Base-by-base conservation (phyloP, 148 eudicot genomes). In the Rhododendron molle region DNA sequence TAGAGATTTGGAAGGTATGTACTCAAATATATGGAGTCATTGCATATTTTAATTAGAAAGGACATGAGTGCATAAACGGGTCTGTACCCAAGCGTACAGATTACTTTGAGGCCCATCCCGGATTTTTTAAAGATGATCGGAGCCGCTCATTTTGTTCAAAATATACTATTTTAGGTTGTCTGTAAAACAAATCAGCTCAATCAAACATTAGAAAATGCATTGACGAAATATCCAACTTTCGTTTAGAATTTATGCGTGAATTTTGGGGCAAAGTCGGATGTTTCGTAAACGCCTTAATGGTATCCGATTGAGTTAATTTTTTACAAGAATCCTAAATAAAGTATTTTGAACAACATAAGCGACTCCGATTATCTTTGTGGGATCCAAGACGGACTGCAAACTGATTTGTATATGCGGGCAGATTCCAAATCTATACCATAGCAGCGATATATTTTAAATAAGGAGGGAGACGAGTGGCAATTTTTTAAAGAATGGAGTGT, bases 1-100 rank as follows among this genome's bases (percentile, higher is more conserved):
- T 83, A 83, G 85, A 85, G 82, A 76, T 89, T 67, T 62, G 54
- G 62, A 78, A 71, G 86, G 81, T 83, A 49, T 80, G 26, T 60
- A 52, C 26, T 79, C 44, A 28, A 67, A 47, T 67, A 34, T 38
- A 50, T 50, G 38, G 28, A 65, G 43, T 52, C 76, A 60, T n/a
- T 67, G 43, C 71, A 83, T 81, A 34, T 67, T 79, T 34, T 44
- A 58, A 21, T 58, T 7, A 58, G 8, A 58, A 58, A 58, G 65
- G 9, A 21, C 7, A 21, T 58, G n/a, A 2, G 9, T 58, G 5
- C 65, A 20, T 15, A 5, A 4, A 58, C 2, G 65, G 65, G 8
- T 58, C 65, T 20, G 26, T 20, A 21, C 65, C 7, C 23, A 0
- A 5, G 7, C 2, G 26, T 58, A 21, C 10, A 58, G 65, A 58